phyloP scores from a whole-genome alignment of 2,329 filamentous ascomycete genomes.

The Stagonosporopsis tanaceti region DNA sequence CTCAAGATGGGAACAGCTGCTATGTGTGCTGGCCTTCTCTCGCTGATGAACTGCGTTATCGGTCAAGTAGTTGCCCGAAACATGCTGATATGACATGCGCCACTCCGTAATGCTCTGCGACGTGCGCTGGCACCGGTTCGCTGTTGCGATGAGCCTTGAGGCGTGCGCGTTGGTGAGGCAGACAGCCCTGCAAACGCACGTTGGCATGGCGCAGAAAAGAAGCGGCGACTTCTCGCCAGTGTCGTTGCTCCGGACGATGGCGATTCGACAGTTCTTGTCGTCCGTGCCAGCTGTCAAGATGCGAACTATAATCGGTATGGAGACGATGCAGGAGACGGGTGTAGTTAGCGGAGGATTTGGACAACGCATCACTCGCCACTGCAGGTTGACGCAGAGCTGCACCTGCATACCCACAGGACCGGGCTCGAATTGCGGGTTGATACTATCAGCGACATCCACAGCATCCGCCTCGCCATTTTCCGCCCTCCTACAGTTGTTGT shows the following conservation, averaged over 20 bases:
- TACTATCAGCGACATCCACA: slow-evolving; percentile 40
- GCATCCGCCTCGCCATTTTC: slow-evolving; percentile 39
- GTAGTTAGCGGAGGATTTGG: slow-evolving; percentile 45
- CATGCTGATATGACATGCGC: slow-evolving; percentile 24
- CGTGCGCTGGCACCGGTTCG: slow-evolving; percentile 37
- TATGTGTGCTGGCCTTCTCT: slow-evolving; percentile 31
- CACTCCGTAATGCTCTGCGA: slow-evolving; percentile 27
- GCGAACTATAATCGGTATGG: slow-evolving; percentile 36
- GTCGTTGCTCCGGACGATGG: slow-evolving; percentile 29
- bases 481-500: slow-evolving; percentile 27
- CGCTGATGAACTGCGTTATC: slow-evolving; percentile 26
- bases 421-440: slow-evolving; percentile 44
- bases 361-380: slow-evolving; percentile 47
- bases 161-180: slow-evolving; percentile 29
- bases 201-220: slow-evolving; percentile 10
- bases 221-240: slow-evolving; percentile 28
- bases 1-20: slow-evolving; percentile 4
- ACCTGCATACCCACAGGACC: slow-evolving; percentile 44
- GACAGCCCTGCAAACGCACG: slow-evolving; percentile 33
- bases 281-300: slow-evolving; percentile 50
- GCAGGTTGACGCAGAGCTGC: slow-evolving; percentile 53
- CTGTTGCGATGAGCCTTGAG: slow-evolving; percentile 30
- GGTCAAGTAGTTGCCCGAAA: slow-evolving; percentile 11
- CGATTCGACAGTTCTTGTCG: slow-evolving; percentile 33
- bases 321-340: slow-evolving; percentile 40